Base-by-base conservation (phyloP, 306 rosid genomes). In the Trifolium fragiferum region DNA sequence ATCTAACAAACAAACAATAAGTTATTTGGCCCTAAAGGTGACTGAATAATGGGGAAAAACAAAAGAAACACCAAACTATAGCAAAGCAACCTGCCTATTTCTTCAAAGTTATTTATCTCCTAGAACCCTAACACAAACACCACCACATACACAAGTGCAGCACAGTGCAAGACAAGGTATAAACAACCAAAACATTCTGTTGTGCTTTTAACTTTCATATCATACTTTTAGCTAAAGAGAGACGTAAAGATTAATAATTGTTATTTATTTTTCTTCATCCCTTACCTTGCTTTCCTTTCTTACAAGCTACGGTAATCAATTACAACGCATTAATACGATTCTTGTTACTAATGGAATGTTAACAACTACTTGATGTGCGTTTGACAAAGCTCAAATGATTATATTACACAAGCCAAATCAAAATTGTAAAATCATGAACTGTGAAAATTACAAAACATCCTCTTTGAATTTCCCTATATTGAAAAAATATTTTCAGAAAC, bases 1-100 rank as follows among this genome's bases (percentile, higher is more conserved):
- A 9, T 0, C 25, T 63, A 41, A 32, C 33, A 76, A 46, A 76
- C 82, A 65, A 64, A 72, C 23, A 62, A 59, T 12, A 55, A 59
- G 32, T 40, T 74, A 32, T 40, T 62, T 6, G 64, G 38, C 47
- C 54, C 27, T 61, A 66, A 32, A 72, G 32, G 40, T 20, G 21
- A 38, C 13, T 9, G 21, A 38, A 9, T 9, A 49, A 21, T 2
- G 32, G 13, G 6, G 20, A 14, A 0, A 33, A 11, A 46, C 1
- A 41, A n/a, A 71, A 46, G 3, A 81, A 58, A 37, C 61, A 66
- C 67, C 53, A 37, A 76, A 30, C 11, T 12, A 76, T 25, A 1
- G 65, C 69, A 67, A 61, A 60, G 44, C 23, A 72, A 76, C 64
- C 55, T 76, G 49, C 55, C 16, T 61, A 73, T 59, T 73, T 66